These are phyloP conservation scores for Seiridium unicorne DNA, from an alignment of 2,329 filamentous ascomycete species.

Conservation along the genomic window DNA sequence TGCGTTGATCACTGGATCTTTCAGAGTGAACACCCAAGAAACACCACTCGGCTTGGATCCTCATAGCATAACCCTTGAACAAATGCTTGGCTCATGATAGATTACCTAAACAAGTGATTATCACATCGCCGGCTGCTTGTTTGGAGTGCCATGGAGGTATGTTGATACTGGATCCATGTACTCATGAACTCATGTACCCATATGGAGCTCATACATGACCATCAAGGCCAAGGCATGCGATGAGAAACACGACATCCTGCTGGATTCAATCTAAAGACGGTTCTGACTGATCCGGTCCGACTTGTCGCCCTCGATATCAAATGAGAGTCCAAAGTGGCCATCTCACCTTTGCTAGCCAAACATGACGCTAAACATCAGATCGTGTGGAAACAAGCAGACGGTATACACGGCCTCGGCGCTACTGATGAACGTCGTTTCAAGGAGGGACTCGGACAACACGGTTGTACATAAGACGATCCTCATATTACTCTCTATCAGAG, in stretches of 20 bases:
- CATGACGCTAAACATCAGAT: not conserved
- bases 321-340: not conserved
- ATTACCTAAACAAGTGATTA: no score
- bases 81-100: no score
- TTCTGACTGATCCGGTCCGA: not conserved
- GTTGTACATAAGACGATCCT: not conserved
- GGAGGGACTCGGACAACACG: not conserved
- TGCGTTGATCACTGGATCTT: not conserved
- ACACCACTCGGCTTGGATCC: no score
- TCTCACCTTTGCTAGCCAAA: not conserved
- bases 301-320: not conserved
- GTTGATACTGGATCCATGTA: no score
- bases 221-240: no score
- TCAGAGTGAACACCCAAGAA: not conserved
- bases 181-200: no score
- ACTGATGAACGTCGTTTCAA: slow-evolving; percentile 1
- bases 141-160: no score
- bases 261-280: not conserved
- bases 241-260: not conserved
- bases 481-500: not conserved
- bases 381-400: not conserved
- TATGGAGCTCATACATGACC: no score
- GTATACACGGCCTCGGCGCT: not conserved
- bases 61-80: no score
- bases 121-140: no score